Evolutionary conservation across 2,329 filamentous ascomycete species (phyloP), one percentile per base, ranked within the genome.

Genomic region (Exophiala xenobiotica): DNA sequence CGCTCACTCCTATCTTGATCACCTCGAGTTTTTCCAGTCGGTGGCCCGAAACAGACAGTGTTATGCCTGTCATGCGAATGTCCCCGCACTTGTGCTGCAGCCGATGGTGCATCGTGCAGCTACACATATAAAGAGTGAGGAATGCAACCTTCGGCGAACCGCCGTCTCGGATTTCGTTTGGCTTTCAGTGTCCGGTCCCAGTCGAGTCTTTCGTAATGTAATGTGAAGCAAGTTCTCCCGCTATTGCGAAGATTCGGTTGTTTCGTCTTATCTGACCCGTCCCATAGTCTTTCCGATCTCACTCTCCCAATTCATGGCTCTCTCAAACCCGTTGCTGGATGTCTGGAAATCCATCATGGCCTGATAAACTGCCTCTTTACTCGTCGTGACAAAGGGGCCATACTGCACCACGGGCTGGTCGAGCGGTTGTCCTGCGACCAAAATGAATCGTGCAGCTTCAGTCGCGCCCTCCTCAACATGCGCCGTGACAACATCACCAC

Each of bases 341-440:
- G 77, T 82, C 71, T 88, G 85, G 64, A 83, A 93, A 67, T 93
- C 88, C 62, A 81, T 72, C 69, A 93, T 77, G 1, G 88, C 87
- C 74, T 92, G 79, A 63, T 87, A 83, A 3, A 92, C 85, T 59
- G 87, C 83, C 46, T 87, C 83, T 65, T 86, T 76, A 35, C 78
- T 81, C 54, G 74, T 89, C 53, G 90, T 70, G n/a, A 93, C 89
- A 65, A 93, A 93, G 1, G 89, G 88, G 0, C 88, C 89, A 63
- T 92, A 91, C 73, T 93, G 88, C 26, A 92, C 84, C 27, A 93
- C 80, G 33, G 84, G 79, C 71, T 93, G 88, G 62, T 92, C 85
- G 1, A 92, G 76, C 2, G 90, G 89, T 60, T 87, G 79, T 8
- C 90, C 90, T 0, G 89, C 88, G 12, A 93, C 78, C 26, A 95